Percentiles rank a stretch among this genome's conserved stretches.
These are phyloP conservation scores for Brassica hybrid DNA, from an alignment of 441 rosid genomes.

Conservation along the genomic window DNA sequence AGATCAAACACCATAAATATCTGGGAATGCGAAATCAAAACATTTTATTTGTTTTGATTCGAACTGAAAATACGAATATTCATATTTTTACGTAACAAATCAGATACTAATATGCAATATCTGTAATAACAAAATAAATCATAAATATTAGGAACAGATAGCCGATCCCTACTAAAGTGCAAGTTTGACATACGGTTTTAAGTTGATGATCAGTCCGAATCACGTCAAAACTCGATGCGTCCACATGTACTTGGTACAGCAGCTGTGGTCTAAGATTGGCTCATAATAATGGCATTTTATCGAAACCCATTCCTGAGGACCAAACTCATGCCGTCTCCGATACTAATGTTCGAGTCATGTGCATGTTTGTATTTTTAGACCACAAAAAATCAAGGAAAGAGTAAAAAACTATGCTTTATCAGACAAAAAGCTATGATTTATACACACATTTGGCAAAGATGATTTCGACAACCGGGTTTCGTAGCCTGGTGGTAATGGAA, in stretches of 20 bases:
- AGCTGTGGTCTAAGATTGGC: background rate
- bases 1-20: background rate
- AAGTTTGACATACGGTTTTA: background rate
- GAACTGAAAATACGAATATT: too few species aligned
- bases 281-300: background rate
- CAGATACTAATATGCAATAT: too few species aligned
- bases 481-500: too few species aligned
- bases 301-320: background rate
- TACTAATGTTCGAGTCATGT: background rate
- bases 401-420: background rate
- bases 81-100: too few species aligned
- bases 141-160: too few species aligned
- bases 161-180: background rate
- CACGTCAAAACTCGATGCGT: background rate
- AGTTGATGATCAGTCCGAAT: background rate
- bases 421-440: background rate
- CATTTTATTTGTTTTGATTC: too few species aligned
- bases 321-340: constrained; percentile 10
- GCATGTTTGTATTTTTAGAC: background rate
- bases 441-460: constrained; percentile 1
- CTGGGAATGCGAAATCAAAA: too few species aligned
- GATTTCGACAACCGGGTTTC: background rate
- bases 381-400: background rate
- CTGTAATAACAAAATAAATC: too few species aligned
- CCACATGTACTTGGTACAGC: background rate